Evolutionary conservation across 208 protist genomes (phyloP), one percentile per base, ranked within the genome.

Genomic region (Leishmania arabica): DNA sequence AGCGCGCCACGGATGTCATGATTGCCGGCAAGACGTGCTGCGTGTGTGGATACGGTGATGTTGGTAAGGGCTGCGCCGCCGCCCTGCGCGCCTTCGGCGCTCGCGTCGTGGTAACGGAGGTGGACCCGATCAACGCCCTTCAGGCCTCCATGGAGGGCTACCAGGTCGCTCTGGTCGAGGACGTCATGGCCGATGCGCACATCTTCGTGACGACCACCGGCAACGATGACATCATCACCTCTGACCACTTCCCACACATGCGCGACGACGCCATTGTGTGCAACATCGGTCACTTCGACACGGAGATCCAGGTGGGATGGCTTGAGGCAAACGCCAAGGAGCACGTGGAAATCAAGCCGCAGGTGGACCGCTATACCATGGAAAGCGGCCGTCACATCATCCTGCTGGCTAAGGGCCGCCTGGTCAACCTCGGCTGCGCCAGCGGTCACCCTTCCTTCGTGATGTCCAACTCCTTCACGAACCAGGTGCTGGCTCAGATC

Each of bases 241-340:
- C 77, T 37, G 90, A 95, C 75, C 98, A 99, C 94, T 99, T 99
- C 95, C 86, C 84, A 31, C 91, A 95, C 78, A 99, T 99, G 99
- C 98, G 98, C 87, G 95, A 99, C 84, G 97, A 99, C 90, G 98
- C 97, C 78, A 99, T 99, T 88, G 98, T 99, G 75, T 99, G 98
- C 93, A 99, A 99, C 98, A 99, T 99, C 93, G 99, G 99, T 83
- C 99, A 99, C 93, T 99, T 99, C 86, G 99, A 99, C 95, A 99
- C 99, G 83, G 99, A 99, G 96, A 99, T 99, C 87, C 98, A 99
- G 90, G 98, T 99, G 74, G 90, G 87, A 60, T 98, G 94, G 90
- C 92, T 99, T 58, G 91, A 98, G 83, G 85, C 80, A 42, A 93
- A 97, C 85, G 98, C 96, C 66, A 95, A 98, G 83, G 90, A 93